phyloP scores from a whole-genome alignment of 345 rosid genomes.

The Eucalyptus curtisii region DNA sequence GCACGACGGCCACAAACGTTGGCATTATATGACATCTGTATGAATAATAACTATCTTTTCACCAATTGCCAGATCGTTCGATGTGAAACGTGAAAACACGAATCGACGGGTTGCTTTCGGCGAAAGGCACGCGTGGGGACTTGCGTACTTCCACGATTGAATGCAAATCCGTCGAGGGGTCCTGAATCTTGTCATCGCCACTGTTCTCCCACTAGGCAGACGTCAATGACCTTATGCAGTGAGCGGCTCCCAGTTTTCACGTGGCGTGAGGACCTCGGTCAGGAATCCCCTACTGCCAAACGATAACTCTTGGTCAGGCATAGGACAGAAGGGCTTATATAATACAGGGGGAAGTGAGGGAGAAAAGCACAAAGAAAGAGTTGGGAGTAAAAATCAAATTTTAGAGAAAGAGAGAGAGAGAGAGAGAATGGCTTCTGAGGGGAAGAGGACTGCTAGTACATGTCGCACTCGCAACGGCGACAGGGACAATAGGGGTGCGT shows the following conservation, averaged over 20 bases:
- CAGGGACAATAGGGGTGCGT: neutral
- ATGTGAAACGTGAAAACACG: neutral
- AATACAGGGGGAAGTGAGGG: neutral
- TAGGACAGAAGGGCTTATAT: neutral
- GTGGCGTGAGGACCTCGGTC: neutral
- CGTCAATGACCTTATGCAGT: neutral
- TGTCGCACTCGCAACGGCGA: neutral
- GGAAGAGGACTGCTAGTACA: neutral
- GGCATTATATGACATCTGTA: neutral
- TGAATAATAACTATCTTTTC: no score
- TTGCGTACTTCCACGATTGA: rapidly evolving
- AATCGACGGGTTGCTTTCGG: neutral
- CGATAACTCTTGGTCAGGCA: neutral
- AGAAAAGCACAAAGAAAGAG: neutral
- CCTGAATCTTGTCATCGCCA: no score
- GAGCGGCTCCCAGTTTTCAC: neutral
- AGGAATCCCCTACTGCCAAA: neutral
- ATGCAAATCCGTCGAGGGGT: no score
- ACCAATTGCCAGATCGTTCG: no score
- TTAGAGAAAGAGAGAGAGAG: neutral
- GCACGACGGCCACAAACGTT: neutral
- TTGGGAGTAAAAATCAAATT: neutral
- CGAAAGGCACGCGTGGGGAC: neutral
- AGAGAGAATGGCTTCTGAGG: neutral
- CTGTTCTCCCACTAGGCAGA: no score